Conservation (phyloP, 306 rosid species). For the Oxytropis ochrocephala region DNA sequence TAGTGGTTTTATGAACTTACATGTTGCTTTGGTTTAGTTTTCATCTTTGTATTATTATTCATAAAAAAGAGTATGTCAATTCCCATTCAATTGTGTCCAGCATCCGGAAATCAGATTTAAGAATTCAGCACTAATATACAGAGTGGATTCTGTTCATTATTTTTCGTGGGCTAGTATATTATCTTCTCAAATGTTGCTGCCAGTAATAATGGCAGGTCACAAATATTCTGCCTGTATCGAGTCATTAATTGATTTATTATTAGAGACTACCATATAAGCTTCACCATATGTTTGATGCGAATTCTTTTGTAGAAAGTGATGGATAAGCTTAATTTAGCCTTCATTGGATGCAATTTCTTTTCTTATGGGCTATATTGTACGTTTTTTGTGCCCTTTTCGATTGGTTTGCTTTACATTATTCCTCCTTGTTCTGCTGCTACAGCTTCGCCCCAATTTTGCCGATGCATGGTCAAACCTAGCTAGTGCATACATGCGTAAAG, state of each 20-base stretch:
- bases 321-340: not conserved
- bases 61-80: not conserved
- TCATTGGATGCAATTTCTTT: not conserved
- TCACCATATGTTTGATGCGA: not conserved
- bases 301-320: not conserved
- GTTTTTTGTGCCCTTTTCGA: not conserved
- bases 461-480: conserved; percentile 99
- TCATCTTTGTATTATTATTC: not conserved
- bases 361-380: not conserved
- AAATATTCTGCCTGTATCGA: not conserved
- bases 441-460: conserved; percentile 94
- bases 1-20: not conserved
- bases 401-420: not conserved
- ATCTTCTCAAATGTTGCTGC: not conserved
- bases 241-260: not conserved
- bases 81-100: not conserved
- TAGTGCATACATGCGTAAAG: conserved; percentile 98
- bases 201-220: not conserved
- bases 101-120: not conserved
- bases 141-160: not conserved
- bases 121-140: not conserved
- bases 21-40: not conserved
- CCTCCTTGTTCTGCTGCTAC: conserved; percentile 24
- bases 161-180: not conserved
- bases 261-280: not conserved